Percentiles rank a stretch among this genome's conserved stretches.
phyloP scores from a whole-genome alignment of 1,139 yeast genomes.

The Pichia sp. region DNA sequence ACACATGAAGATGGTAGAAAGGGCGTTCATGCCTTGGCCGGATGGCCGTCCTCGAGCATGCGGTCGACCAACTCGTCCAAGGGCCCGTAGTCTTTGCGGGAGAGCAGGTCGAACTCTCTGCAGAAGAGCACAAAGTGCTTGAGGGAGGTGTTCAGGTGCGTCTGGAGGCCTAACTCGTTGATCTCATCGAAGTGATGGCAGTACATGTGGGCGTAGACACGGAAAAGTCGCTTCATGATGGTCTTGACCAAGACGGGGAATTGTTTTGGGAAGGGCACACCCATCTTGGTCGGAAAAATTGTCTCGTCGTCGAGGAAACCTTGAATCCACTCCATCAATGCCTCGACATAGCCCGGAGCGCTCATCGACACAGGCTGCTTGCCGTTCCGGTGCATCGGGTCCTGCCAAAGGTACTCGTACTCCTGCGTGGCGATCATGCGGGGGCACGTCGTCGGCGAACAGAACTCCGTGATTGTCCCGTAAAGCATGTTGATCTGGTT shows the following conservation, averaged over 20 bases:
- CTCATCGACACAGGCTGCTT: conserved; percentile 67
- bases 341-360: conserved; percentile 93
- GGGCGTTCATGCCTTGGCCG: neutral
- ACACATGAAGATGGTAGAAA: neutral
- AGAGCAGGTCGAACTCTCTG: conserved; percentile 74
- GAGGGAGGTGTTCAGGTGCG: conserved; percentile 88
- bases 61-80: conserved; percentile 78
- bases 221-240: conserved; percentile 80
- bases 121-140: conserved; percentile 90
- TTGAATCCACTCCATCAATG: conserved; percentile 93
- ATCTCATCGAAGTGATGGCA: conserved; percentile 97
- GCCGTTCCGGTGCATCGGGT: conserved; percentile 44
- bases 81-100: conserved; percentile 86
- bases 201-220: conserved; percentile 97
- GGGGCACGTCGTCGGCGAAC: conserved; percentile 90
- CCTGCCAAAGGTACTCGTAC: conserved; percentile 96
- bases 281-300: conserved; percentile 83
- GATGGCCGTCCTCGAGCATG: conserved; percentile 34
- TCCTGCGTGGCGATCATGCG: conserved; percentile 96
- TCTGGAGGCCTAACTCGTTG: conserved; percentile 84
- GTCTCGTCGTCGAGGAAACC: conserved; percentile 82
- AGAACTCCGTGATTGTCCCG: conserved; percentile 93
- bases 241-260: conserved; percentile 75
- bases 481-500: conserved; percentile 95
- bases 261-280: conserved; percentile 72